These are phyloP conservation scores for Rhodotorula sphaerocarpa DNA, from an alignment of 768 basidiomycete genomes.

Conservation along the genomic window DNA sequence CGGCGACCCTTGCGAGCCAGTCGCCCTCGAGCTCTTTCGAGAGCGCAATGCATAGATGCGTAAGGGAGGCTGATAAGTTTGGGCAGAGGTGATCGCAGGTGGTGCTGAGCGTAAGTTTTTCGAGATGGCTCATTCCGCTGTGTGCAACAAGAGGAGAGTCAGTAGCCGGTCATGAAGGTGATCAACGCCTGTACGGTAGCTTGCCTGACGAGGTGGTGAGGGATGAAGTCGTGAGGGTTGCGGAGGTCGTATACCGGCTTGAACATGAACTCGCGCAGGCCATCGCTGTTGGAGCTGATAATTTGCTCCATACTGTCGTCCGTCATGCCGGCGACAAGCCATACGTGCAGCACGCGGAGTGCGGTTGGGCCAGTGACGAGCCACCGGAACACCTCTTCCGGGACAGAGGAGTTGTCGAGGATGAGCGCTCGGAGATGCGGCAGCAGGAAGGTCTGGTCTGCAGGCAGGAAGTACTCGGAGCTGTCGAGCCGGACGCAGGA, in stretches of 20 bases:
- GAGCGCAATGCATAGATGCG: constrained; percentile 19
- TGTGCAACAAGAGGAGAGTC: too few relatives aligned
- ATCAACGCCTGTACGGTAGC: neutral
- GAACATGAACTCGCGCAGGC: constrained; percentile 12
- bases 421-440: neutral
- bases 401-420: neutral
- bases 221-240: neutral
- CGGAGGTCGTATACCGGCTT: constrained; percentile 13
- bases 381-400: neutral
- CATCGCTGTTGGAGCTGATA: neutral
- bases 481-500: neutral
- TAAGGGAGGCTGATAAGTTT: constrained; percentile 2
- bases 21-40: neutral
- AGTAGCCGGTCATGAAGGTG: too few relatives aligned
- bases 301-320: neutral
- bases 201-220: neutral
- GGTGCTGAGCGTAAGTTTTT: constrained; percentile 12
- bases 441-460: neutral
- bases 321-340: neutral
- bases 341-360: neutral
- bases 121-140: constrained; percentile 1
- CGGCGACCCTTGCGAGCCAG: neutral
- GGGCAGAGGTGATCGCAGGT: constrained; percentile 15
- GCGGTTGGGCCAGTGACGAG: neutral
- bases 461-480: neutral